These are phyloP conservation scores for Fusarium camptoceras DNA, from an alignment of 2,329 filamentous ascomycete genomes.

Conservation along the genomic window DNA sequence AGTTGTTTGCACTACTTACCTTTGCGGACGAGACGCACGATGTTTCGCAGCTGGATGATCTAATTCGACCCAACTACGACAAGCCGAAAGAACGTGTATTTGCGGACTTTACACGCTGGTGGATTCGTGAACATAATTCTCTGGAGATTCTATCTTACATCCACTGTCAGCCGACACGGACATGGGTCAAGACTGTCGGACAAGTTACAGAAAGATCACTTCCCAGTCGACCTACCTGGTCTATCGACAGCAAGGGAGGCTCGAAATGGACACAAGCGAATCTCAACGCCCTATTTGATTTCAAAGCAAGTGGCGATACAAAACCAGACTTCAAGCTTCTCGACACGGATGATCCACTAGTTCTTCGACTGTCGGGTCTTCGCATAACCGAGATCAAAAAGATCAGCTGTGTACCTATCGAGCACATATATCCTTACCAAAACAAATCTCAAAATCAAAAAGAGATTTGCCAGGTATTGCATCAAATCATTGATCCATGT, in stretches of 20 bases:
- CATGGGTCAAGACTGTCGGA: constrained; percentile 17
- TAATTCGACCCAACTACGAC: constrained; percentile 34
- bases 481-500: constrained; percentile 31
- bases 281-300: constrained; percentile 14
- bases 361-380: constrained; percentile 12
- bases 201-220: not conserved
- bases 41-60: constrained; percentile 4
- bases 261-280: constrained; percentile 25
- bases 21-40: constrained; percentile 34
- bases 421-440: constrained; percentile 25
- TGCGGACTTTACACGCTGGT: constrained; percentile 37
- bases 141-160: constrained; percentile 23
- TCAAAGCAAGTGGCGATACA: constrained; percentile 13
- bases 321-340: constrained; percentile 17
- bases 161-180: constrained; percentile 26
- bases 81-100: constrained; percentile 26
- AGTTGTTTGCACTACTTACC: constrained; percentile 27
- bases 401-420: constrained; percentile 19
- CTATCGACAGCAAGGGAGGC: constrained; percentile 16
- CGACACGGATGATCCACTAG: not conserved
- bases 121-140: constrained; percentile 25
- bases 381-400: constrained; percentile 3
- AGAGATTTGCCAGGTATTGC: constrained; percentile 11
- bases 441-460: not conserved
- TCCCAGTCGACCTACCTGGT: constrained; percentile 15